A percentile compares a stretch with the other conserved stretches of the same genome.
phyloP scores from a whole-genome alignment of 1,284 basidiomycete species.

The Leccinum cinnamomeum region DNA sequence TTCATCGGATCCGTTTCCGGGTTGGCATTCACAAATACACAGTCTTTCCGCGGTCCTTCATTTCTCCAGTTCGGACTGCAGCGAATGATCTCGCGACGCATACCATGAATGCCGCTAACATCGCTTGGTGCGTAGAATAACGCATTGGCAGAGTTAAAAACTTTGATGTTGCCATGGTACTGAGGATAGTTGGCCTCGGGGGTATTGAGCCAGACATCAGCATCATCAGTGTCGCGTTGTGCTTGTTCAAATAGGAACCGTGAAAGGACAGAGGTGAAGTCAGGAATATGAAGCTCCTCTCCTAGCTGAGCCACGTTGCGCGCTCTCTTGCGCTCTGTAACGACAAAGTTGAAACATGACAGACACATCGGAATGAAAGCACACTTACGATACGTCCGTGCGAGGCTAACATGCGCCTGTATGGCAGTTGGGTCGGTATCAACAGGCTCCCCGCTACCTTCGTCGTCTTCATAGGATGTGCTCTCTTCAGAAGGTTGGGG shows the following conservation, averaged over 20 bases:
- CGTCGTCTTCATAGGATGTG: no score
- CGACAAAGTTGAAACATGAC: background rate
- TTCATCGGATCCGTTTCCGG: background rate
- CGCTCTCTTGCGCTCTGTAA: background rate
- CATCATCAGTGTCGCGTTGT: no score
- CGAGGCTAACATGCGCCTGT: background rate
- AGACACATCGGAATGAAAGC: no score
- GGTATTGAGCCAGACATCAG: background rate
- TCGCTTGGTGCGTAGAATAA: background rate
- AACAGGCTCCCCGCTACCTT: no score
- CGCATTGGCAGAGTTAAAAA: background rate
- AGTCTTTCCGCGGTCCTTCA: background rate
- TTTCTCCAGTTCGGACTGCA: background rate
- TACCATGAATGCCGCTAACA: background rate
- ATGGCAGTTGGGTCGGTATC: no score
- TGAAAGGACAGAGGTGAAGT: background rate
- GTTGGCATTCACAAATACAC: background rate
- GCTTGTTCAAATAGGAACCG: background rate
- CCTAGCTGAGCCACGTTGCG: background rate
- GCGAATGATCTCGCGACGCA: background rate
- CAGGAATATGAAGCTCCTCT: background rate
- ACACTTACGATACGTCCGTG: background rate
- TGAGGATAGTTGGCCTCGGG: background rate
- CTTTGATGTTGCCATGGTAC: background rate
- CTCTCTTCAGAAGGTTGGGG: no score